A percentile compares a stretch with the other conserved stretches of the same genome.
These are phyloP conservation scores for Leptographium wingfieldii DNA, from an alignment of 2,329 filamentous ascomycete species.

Conservation along the genomic window DNA sequence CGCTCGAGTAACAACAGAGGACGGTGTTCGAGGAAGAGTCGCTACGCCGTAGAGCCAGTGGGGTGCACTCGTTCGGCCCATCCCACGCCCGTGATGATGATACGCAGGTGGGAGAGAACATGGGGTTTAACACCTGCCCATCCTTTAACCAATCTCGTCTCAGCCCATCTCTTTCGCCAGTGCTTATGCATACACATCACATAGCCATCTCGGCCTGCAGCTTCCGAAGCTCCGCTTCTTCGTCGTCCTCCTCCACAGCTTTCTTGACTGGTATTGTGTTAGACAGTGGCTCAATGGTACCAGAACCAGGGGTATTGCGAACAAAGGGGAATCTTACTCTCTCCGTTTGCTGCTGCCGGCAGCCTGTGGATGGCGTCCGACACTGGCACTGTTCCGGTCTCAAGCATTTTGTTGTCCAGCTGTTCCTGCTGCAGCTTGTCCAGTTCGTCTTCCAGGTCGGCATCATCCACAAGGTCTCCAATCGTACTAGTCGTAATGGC, in stretches of 20 bases:
- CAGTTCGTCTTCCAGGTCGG: slow-evolving; percentile 74
- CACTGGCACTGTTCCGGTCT: slow-evolving; percentile 74
- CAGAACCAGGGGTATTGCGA: background rate
- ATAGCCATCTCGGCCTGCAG: slow-evolving; percentile 96
- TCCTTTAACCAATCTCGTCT: background rate
- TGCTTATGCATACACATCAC: slow-evolving; percentile 30
- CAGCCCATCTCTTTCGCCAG: background rate
- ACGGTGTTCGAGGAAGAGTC: background rate
- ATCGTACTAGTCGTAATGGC: slow-evolving; percentile 64
- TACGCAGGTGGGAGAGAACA: background rate
- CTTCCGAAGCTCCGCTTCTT: slow-evolving; percentile 87
- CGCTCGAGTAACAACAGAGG: background rate
- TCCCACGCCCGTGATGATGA: background rate
- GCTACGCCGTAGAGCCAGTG: background rate
- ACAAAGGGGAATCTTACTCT: slow-evolving; percentile 48
- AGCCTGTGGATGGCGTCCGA: slow-evolving; percentile 64
- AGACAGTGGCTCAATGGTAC: slow-evolving; percentile 4
- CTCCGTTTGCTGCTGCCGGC: slow-evolving; percentile 61
- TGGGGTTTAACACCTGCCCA: background rate
- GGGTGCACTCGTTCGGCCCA: background rate
- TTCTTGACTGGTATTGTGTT: slow-evolving; percentile 31
- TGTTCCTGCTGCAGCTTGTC: slow-evolving; percentile 81
- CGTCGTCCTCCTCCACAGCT: slow-evolving; percentile 59
- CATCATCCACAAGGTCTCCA: slow-evolving; percentile 66
- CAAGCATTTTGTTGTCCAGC: slow-evolving; percentile 86